Evolutionary conservation across 768 basidiomycete species (phyloP).

Genomic region (Auriscalpium orientale): DNA sequence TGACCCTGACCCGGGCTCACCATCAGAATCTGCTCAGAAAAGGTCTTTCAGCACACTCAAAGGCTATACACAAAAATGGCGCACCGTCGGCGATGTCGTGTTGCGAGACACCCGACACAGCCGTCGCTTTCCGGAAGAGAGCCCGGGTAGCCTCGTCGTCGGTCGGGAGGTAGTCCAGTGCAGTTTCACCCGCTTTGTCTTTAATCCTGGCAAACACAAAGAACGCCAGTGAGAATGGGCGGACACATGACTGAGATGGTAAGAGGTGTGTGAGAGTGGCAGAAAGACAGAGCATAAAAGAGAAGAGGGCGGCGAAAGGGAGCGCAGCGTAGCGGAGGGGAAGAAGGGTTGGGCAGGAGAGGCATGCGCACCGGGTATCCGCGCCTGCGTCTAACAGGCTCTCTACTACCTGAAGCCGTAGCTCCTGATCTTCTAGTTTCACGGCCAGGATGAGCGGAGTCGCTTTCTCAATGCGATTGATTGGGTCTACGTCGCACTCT

Average conservation of each 20-base stretch:
- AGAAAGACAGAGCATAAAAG: background rate
- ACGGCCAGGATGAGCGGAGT: conserved; percentile 79
- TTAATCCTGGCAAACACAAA: conserved; percentile 43
- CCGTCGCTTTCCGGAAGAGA: conserved; percentile 49
- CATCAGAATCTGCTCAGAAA: background rate
- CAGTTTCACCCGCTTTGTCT: conserved; percentile 58
- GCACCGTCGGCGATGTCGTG: conserved; percentile 64
- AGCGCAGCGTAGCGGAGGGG: too few relatives aligned
- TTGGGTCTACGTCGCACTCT: conserved; percentile 74
- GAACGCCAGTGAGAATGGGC: too few relatives aligned
- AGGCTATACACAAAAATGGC: background rate
- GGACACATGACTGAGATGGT: too few relatives aligned
- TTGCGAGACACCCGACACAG: conserved; percentile 38
- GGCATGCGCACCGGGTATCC: conserved; percentile 45
- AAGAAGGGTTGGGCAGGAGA: too few relatives aligned
- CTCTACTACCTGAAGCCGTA: conserved; percentile 47
- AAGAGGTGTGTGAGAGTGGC: background rate
- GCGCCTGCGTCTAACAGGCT: conserved; percentile 76
- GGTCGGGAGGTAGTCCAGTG: conserved; percentile 45
- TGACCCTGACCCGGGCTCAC: background rate
- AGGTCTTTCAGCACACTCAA: background rate
- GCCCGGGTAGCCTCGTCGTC: conserved; percentile 43
- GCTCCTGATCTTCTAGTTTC: conserved; percentile 43
- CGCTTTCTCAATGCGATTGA: conserved; percentile 58
- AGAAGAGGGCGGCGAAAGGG: background rate